A percentile compares a stretch with the other conserved stretches of the same genome.
Evolutionary conservation across 2,329 filamentous ascomycete genomes (phyloP).

Genomic region (Diplodia scrobiculata): DNA sequence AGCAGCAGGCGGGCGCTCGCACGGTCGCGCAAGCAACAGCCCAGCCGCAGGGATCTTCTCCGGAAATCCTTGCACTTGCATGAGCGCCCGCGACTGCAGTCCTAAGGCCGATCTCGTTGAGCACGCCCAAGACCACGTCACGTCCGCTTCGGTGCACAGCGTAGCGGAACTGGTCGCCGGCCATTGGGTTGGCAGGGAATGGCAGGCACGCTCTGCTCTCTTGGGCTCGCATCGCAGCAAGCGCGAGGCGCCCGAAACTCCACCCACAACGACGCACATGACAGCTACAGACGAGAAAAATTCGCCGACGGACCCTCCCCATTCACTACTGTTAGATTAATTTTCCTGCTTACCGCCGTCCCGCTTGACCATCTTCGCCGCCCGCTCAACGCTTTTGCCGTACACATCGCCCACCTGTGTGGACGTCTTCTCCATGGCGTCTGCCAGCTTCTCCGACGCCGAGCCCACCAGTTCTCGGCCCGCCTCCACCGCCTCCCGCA

Average conservation of each 20-base stretch:
- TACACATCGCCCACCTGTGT: constrained; percentile 38
- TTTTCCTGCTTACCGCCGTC: constrained; percentile 7
- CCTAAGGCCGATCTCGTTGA: constrained; percentile 11
- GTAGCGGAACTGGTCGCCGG: background rate
- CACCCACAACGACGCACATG: constrained; percentile 6
- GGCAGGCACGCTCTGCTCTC: background rate
- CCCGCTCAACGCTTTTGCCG: constrained; percentile 37
- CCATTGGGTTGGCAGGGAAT: background rate
- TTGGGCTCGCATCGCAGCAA: background rate
- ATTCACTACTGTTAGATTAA: constrained; percentile 16
- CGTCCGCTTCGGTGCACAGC: background rate
- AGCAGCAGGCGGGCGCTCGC: constrained; percentile 10
- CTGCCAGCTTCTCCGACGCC: constrained; percentile 36
- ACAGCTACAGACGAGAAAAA: constrained; percentile 12
- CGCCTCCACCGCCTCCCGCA: constrained; percentile 35
- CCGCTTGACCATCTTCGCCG: constrained; percentile 4
- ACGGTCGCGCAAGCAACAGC: constrained; percentile 15
- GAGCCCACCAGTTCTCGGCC: constrained; percentile 38
- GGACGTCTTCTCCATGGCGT: constrained; percentile 36
- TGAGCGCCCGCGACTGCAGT: constrained; percentile 7
- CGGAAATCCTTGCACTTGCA: constrained; percentile 24
- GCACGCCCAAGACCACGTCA: constrained; percentile 9
- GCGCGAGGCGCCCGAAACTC: background rate
- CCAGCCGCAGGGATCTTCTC: constrained; percentile 7
- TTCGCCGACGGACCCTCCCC: constrained; percentile 7